Base-by-base conservation (phyloP, 2,329 filamentous ascomycete species). In the Cercospora beticola region DNA sequence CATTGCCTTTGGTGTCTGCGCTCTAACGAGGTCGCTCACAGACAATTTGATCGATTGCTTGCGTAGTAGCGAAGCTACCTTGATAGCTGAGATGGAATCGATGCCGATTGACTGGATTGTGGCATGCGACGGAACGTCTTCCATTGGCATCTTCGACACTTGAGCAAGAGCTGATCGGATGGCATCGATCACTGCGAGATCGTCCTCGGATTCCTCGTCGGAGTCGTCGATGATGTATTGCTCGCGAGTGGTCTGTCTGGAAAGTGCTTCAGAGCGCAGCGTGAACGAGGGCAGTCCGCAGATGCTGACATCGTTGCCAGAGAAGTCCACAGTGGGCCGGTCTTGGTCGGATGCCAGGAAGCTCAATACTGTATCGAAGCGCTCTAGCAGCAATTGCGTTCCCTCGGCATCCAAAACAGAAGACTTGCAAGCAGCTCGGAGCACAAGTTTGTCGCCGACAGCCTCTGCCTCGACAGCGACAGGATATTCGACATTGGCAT, bases 41-140 rank as follows among this genome's bases (percentile, higher is more conserved):
- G 85, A 85, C 0, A 97, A 78, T 12, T 81, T 79, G 7, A 97
- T 79, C 0, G 84, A 86, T 52, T 84, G 80, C 72, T 87, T 90
- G 52, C 87, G 88, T 4, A 97, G 82, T 7, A 93, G 82, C 0
- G 90, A 86, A 8, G 89, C 88, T 3, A 93, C 88, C 75, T 95
- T 96, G 81, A 97, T 95, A 1, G 93, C 90, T 71, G 90, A 94
- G 78, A 97, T 97, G 0, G 94, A 97, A 77, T 97, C 94, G 1
- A 97, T 86, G 0, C 94, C 94, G 1, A 97, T 84, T 71, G 95
- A 89, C 78, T 95, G 97, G 12, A 97, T 86, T 0, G 86, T 92
- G 62, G 89, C 86, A 0, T 84, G 82, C 65, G 84, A 84, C 2
- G 81, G 79, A 62, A 97, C 91, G 1, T 87, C 82, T 0, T 83